Evolutionary conservation across 164 flowering plant species (phyloP).

Genomic region (Liriodendron chinense): DNA sequence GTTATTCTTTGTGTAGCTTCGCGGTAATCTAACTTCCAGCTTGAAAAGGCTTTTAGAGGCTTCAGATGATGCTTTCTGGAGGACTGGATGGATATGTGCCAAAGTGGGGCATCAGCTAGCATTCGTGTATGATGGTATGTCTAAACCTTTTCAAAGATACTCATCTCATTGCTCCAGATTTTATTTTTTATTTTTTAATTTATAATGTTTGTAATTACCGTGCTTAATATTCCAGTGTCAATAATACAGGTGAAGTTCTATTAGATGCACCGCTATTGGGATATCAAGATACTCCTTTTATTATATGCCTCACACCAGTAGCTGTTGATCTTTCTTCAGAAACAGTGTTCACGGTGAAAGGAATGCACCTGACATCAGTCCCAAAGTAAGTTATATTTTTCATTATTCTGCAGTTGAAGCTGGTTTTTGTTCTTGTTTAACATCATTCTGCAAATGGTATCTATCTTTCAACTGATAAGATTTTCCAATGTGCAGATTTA

Average conservation of each 20-base stretch:
- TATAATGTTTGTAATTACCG: too few relatives aligned
- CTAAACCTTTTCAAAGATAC: not conserved
- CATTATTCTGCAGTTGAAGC: too few relatives aligned
- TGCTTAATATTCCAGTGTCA: not conserved
- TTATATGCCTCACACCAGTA: constrained; percentile 55
- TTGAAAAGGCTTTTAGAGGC: constrained; percentile 53
- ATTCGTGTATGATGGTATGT: constrained; percentile 52
- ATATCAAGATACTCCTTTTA: constrained; percentile 19
- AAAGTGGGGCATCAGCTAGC: constrained; percentile 52
- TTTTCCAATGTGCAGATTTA: too few relatives aligned
- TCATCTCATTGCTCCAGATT: not conserved
- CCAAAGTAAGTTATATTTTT: not conserved
- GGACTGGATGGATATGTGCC: constrained; percentile 67
- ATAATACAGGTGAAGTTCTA: constrained; percentile 10
- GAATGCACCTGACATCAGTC: constrained; percentile 8
- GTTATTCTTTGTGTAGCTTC: constrained; percentile 34
- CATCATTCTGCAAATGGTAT: too few relatives aligned
- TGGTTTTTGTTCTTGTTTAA: too few relatives aligned
- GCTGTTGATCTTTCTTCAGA: constrained; percentile 46
- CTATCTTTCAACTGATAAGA: too few relatives aligned
- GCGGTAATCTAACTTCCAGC: constrained; percentile 45
- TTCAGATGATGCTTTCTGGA: constrained; percentile 53
- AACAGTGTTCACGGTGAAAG: constrained; percentile 50
- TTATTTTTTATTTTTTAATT: too few relatives aligned
- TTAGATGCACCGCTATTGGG: constrained; percentile 8